Base-by-base conservation (phyloP, 2,329 filamentous ascomycete genomes). In the Botrytis tulipae region DNA sequence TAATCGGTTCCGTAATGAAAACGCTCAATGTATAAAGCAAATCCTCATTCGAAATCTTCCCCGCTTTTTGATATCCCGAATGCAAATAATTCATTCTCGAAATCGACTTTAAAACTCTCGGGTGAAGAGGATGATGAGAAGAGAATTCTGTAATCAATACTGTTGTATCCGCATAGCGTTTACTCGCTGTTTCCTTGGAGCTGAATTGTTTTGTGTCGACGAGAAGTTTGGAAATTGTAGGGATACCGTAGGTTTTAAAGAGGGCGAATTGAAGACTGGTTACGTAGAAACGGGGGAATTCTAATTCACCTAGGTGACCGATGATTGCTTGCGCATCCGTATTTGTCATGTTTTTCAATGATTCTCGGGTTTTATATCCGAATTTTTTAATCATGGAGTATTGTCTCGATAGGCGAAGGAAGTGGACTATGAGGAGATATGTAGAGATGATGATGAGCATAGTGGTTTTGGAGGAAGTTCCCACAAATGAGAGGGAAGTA, bases 31-130 rank as follows among this genome's bases (percentile, higher is more conserved):
- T 92, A 80, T 91, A 92, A 0, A 92, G 83, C 83, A 92, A 85
- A 75, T 92, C 90, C 22, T 86, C 84, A 65, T 91, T 87, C 8
- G 83, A 83, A 76, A 92, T 92, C 77, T 87, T 87, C 57, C 88
- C 87, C 0, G 86, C 83, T 66, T 85, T 84, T 66, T 86, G 86
- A 79, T 91, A 91, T 4, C 83, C 81, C 35, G 81, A 80, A 79
- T 92, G 90, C 5, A 92, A 82, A 78, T 86, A 91, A 79, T 91
- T 91, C 83, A 91, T 89, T 48, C 90, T 86, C 6, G 89, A 86
- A 65, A 92, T 84, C 4, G 87, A 88, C n/a, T 85, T 82, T 4
- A 82, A 81, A 8, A 82, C 81, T 4, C 88, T 84, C 5, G 81
- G 79, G 32, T 73, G 73, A 35, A 67, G 72, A 20, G 78, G 78